Base-by-base conservation (phyloP, 768 basidiomycete genomes). In the Lentinula guzmanii region DNA sequence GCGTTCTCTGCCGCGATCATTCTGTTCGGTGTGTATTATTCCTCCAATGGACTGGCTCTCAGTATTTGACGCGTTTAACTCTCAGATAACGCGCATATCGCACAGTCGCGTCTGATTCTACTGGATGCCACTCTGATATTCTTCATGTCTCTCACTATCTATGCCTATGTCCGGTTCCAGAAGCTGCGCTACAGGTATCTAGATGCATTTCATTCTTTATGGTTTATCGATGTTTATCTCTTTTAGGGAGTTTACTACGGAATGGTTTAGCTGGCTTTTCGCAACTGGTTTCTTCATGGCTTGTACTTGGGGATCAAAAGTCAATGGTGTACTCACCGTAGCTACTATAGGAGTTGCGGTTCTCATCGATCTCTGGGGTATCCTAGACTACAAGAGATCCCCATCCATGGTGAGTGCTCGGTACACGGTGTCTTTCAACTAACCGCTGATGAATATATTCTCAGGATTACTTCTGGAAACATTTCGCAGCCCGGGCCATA, bases 221-320 rank as follows among this genome's bases (percentile, higher is more conserved):
- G 43, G 33, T 15, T 55, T 13, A 24, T 48, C 4, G 51, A 57
- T 70, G 13, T 69, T 58, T 9, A 54, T 42, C 28, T 53, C 15
- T 42, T 42, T 39, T 6, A 95, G 94, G 70, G 91, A 94, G 69
- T 99, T 96, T 71, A 82, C 92, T 0, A 77, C 82, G 0, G 84
- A 87, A 64, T 99, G 97, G 97, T 99, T 95, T 93, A 82, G 83
- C 45, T 99, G 97, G 96, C 79, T 98, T 43, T 71, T 89, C 45
- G 81, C 89, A 2, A 98, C 96, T 1, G 97, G 97, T 18, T 79
- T 88, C 60, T 95, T 91, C 74, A 92, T 99, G 85, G 93, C 95
- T 37, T 94, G 94, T 72, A 93, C 95, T 1, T 91, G 97, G 83
- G 93, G 91, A 4, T 96, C 95, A 69, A 99, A 99, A 75, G 97